Evolutionary conservation across 352 stramenopile species (phyloP), one percentile per base, ranked within the genome.

Genomic region (Pythium guiyangense): DNA sequence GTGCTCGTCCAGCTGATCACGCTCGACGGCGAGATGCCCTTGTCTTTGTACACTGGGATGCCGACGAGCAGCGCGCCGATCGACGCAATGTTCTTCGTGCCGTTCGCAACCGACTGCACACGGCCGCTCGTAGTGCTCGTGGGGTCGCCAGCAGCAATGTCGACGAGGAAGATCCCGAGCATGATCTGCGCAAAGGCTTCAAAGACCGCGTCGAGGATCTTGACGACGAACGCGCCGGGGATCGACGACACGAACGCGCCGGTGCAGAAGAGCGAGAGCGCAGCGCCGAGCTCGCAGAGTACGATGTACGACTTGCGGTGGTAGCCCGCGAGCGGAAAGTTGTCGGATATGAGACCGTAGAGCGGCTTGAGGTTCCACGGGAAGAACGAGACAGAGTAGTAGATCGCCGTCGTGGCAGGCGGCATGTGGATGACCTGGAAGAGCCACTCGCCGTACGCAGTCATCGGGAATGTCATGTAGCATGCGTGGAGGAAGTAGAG

Each of bases 281-380:
- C 79, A 0, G 83, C 66, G 47, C 70, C 67, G 35, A 84, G 43
- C 54, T 93, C 83, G 31, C 80, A 93, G 10, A 91, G 34, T 17
- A 85, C 54, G 58, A 91, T 93, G 75, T 93, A 93, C 5, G 76
- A 78, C 79, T 91, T 93, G 71, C 79, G 83, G 53, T 76, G 79
- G 67, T 89, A 90, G 25, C 83, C 79, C 4, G 69, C 76, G 63
- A 93, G 71, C 31, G 83, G 80, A 26, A 88, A 71, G 51, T 77
- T 79, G 73, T 93, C 83, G 29, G 80, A 90, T 43, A 93, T 63
- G 29, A 90, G 67, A 0, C 79, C 83, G 59, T 93, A 93, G 54
- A 93, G 71, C 39, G 80, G 83, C 69, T 93, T 93, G 68, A 91
- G 67, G 69, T 93, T 90, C 83, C 83, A 93, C 10, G 83, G 83